Evolutionary conservation across 306 rosid species (phyloP).

Genomic region (Acacia acuminata): DNA sequence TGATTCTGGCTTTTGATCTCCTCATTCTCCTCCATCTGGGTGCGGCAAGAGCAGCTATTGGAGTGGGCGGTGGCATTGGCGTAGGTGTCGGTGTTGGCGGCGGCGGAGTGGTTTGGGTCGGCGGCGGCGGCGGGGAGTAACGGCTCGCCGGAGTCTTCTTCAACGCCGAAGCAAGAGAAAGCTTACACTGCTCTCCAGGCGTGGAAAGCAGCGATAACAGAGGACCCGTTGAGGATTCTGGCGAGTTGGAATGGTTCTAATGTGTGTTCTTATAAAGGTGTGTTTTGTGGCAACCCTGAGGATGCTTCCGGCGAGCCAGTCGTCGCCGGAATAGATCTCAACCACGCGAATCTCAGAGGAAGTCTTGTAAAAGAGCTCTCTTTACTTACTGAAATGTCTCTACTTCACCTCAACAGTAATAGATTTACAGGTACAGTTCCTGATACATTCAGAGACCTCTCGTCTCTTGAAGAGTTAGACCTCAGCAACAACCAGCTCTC

Average conservation of each 20-base stretch:
- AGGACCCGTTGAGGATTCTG: slow-evolving; percentile 71
- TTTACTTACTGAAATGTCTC: slow-evolving; percentile 67
- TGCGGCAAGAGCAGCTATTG: slow-evolving; percentile 45
- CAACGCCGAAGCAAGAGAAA: slow-evolving; percentile 40
- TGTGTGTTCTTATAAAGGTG: slow-evolving; percentile 89
- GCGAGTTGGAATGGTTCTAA: slow-evolving; percentile 71
- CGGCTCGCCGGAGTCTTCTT: slow-evolving; percentile 47
- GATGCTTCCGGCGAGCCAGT: slow-evolving; percentile 39
- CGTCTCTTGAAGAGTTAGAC: slow-evolving; percentile 73
- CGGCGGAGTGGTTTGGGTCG: slow-evolving; percentile 51
- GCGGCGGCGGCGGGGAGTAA: slow-evolving; percentile 50
- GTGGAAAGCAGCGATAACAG: slow-evolving; percentile 88
- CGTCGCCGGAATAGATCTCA: slow-evolving; percentile 89
- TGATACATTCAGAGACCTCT: slow-evolving; percentile 60
- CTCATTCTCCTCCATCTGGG: slow-evolving; percentile 25
- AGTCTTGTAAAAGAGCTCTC: slow-evolving; percentile 76
- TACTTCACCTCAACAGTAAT: slow-evolving; percentile 85
- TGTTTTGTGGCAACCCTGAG: slow-evolving; percentile 66
- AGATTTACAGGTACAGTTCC: slow-evolving; percentile 77
- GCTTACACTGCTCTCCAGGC: slow-evolving; percentile 84
- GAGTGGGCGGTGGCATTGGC: slow-evolving; percentile 46
- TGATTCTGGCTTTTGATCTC: slow-evolving; percentile 41
- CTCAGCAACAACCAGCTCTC: slow-evolving; percentile 87
- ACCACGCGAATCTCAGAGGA: slow-evolving; percentile 89
- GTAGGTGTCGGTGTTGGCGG: slow-evolving; percentile 44